Base-by-base conservation (phyloP, 2,329 filamentous ascomycete genomes). In the Celoporthe dispersa region DNA sequence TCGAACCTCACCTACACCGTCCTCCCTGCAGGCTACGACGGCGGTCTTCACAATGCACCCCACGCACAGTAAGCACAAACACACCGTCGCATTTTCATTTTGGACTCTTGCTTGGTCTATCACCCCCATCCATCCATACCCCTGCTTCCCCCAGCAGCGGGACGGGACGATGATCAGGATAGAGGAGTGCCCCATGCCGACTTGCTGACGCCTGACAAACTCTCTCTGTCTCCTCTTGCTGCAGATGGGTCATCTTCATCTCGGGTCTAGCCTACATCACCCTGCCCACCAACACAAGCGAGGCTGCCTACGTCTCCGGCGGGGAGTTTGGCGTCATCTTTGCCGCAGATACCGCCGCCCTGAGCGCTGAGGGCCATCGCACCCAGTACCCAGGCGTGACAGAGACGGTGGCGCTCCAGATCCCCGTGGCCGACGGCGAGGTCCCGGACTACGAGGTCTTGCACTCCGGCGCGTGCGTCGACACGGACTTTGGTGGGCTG, bases 201-300 rank as follows among this genome's bases (percentile, higher is more conserved):
- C n/a, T n/a, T 28, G 51, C 53, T 57, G 28, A 57, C 53, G 25
- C 53, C 28, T 8, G 53, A 19, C 25, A 3, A n/a, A 9, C 22
- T 48, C 16, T 44, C 41, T 8, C 41, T 44, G 2, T 44, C 51
- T 28, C 53, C 16, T 33, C 19, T 22, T 14, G 8, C 9, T 39
- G 14, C 51, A 81, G 79, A 75, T 80, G 75, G 74, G 77, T 80
- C 9, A 68, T 73, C 22, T 81, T 83, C 68, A 72, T 80, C 35
- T 79, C 79, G 0, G 84, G 83, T 0, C 63, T 81, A n/a, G 81
- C 79, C 0, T 76, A 81, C 67, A 78, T 84, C 66, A 82, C 82
- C 1, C 74, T 85, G 0, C 81, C 82, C 0, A 76, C 80, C 72
- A 73, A 77, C 51, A 33, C 68, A 3, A 76, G 77, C 1, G 76